Evolutionary conservation across 2,329 filamentous ascomycete species (phyloP), one percentile per base, ranked within the genome.

Genomic region (Aspergillus versicolor): DNA sequence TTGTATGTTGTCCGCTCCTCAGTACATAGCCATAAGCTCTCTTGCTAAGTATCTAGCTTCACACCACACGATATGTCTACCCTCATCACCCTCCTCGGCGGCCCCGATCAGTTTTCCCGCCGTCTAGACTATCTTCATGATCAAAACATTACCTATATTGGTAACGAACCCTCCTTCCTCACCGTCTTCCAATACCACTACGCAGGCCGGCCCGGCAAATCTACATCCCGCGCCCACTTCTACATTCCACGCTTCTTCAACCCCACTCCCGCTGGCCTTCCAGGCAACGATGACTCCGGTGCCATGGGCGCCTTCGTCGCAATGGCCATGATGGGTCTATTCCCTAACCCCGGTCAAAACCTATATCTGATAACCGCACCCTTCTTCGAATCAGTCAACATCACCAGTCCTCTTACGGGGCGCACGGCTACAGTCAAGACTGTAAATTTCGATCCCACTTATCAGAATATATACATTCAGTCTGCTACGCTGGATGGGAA

Each of bases 171-270:
- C 12, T 77, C 81, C 2, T 88, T 88, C 67, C 75, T 88, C 2
- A 85, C 81, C 2, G 81, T 88, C 0, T 89, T 85, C 69, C 81
- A 88, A 61, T 89, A 88, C 70, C 86, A 89, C 73, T 89, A 88
- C 61, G 86, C 83, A 0, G 86, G 84, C 0, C 82, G 86, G 0
- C 87, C 86, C 0, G 86, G 73, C 0, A 71, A 76, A 38, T 78
- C 75, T 2, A 71, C 78, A 0, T 58, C 70, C 21, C 82, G 85
- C 51, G 79, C 80, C 0, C 87, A 88, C 66, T 82, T 78, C 63
- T 89, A 88, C 65, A 87, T 89, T 42, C 86, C 86, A 0, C 70
- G 73, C 1, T 83, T 77, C 64, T 90, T 89, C 73, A 78, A 80
- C 62, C 79, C 82, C 1, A 82, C 78, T 0, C 74, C 82, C 0